Percentiles rank a stretch among this genome's conserved stretches.
Evolutionary conservation across 2,329 filamentous ascomycete species (phyloP).

Genomic region (Fusarium fracticaudum): DNA sequence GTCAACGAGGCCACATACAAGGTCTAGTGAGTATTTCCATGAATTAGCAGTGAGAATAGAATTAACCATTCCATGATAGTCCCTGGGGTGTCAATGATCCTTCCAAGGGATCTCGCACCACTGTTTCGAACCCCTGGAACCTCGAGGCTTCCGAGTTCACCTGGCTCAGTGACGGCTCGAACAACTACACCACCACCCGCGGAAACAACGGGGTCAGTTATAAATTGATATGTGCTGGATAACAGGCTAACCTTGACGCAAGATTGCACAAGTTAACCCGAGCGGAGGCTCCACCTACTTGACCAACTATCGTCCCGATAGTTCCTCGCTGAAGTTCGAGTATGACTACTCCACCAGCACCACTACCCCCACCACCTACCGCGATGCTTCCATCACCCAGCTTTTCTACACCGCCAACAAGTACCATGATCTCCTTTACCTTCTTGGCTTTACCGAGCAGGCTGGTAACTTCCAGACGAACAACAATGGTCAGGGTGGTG

Average conservation of each 20-base stretch:
- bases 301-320: conserved; percentile 57
- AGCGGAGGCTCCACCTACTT: conserved; percentile 47
- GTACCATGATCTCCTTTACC: conserved; percentile 68
- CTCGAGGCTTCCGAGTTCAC: conserved; percentile 58
- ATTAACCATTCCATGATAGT: background rate
- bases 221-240: fast-evolving
- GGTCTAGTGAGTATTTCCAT: conserved; percentile 52
- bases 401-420: conserved; percentile 69
- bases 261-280: conserved; percentile 59
- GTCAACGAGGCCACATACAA: conserved; percentile 64
- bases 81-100: conserved; percentile 67
- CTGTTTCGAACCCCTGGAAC: conserved; percentile 61
- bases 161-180: conserved; percentile 61
- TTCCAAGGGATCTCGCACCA: conserved; percentile 54
- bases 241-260: background rate
- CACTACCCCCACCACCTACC: conserved; percentile 54
- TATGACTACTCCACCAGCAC: conserved; percentile 53
- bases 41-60: fast-evolving
- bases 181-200: conserved; percentile 61
- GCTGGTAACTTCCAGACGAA: conserved; percentile 69
- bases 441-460: conserved; percentile 65
- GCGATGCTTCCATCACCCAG: conserved; percentile 65
- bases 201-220: conserved; percentile 63
- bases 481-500: conserved; percentile 64
- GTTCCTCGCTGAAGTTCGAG: conserved; percentile 53